phyloP scores from a whole-genome alignment of 2,329 filamentous ascomycete species.

The Claviceps lovelessii region DNA sequence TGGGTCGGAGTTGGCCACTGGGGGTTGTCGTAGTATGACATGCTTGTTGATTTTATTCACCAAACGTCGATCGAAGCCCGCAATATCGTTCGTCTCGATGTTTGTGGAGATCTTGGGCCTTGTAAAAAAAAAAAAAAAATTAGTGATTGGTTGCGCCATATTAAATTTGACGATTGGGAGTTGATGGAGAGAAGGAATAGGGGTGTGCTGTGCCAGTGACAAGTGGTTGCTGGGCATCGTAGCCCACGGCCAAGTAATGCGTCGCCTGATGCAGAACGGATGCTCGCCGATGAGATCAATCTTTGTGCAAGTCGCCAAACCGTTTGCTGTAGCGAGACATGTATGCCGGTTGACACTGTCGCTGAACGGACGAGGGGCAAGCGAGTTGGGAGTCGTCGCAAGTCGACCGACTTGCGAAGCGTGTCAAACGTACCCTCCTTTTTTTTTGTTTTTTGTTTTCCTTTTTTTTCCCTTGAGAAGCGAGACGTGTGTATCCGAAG shows the following conservation, averaged over 20 bases:
- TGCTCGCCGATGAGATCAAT: not conserved
- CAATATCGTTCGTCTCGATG: not conserved
- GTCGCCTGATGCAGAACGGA: not conserved
- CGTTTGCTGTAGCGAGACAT: not conserved
- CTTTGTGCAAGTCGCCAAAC: not conserved
- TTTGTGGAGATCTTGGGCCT: not conserved
- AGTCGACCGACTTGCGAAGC: not conserved
- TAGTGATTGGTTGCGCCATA: not conserved
- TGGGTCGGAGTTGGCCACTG: constrained; percentile 24
- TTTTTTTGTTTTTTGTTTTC: not conserved
- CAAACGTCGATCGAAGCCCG: not conserved
- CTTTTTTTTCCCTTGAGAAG: not conserved
- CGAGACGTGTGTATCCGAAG: not conserved
- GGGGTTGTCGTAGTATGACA: constrained; percentile 33
- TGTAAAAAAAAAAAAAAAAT: not conserved
- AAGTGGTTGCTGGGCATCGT: not conserved
- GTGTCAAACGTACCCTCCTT: not conserved
- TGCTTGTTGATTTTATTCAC: constrained; percentile 8
- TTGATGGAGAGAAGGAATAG: not conserved
- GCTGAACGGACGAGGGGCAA: not conserved
- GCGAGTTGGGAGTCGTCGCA: not conserved
- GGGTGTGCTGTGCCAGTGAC: not conserved
- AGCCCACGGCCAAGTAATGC: not conserved
- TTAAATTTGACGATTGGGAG: too few relatives aligned
- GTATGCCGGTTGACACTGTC: not conserved